Conservation (phyloP, 140 eudicot species). For the Oenanthe javanica region DNA sequence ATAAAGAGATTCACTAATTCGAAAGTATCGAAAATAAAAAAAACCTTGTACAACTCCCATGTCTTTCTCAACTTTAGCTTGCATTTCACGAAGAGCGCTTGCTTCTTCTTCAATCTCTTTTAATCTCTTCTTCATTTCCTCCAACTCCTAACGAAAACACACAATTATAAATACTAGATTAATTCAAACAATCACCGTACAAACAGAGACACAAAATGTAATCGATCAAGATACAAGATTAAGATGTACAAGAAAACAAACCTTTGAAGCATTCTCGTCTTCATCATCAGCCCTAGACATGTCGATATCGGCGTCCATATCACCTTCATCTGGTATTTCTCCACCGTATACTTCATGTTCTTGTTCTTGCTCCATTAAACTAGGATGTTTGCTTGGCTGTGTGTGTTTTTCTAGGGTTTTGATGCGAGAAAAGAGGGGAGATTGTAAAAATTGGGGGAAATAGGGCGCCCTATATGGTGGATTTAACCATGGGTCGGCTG, state of each 20-base stretch:
- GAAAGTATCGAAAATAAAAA: not conserved
- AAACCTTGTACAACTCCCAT: slow-evolving; percentile 70
- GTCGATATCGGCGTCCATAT: slow-evolving; percentile 61
- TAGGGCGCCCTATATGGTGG: not conserved
- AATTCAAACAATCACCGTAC: not conserved
- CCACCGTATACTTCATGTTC: slow-evolving; percentile 23
- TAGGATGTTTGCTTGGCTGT: not conserved
- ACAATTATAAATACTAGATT: not conserved
- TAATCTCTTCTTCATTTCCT: slow-evolving; percentile 66
- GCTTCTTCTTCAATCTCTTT: slow-evolving; percentile 86
- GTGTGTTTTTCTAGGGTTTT: slow-evolving; percentile 6
- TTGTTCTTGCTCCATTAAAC: slow-evolving; percentile 3
- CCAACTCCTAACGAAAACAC: slow-evolving; percentile 38
- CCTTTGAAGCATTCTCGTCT: slow-evolving; percentile 48
- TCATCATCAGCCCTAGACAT: slow-evolving; percentile 30
- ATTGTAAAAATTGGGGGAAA: not conserved
- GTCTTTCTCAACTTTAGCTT: slow-evolving; percentile 77
- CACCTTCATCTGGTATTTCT: slow-evolving; percentile 59
- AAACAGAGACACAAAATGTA: not conserved
- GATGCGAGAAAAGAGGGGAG: not conserved
- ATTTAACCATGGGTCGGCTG: not conserved
- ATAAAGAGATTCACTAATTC: not conserved
- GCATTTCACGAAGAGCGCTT: slow-evolving; percentile 89
- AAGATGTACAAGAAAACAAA: slow-evolving; percentile 6
- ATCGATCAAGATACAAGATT: not conserved